phyloP scores from a whole-genome alignment of 2,329 filamentous ascomycete genomes.

The Monosporascus sp. region DNA sequence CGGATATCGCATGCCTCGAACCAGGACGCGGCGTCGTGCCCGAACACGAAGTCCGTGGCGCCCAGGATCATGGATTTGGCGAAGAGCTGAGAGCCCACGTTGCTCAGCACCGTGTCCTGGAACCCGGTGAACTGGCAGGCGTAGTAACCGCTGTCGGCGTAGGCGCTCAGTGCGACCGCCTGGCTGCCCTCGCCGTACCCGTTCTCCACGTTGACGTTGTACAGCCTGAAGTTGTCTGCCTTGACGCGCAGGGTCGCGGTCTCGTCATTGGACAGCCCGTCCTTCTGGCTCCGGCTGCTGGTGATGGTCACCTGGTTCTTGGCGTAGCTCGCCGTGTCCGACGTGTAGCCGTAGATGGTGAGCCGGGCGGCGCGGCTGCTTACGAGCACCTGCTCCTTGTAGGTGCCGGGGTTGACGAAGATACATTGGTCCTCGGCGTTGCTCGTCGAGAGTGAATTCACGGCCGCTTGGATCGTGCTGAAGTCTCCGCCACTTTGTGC shows the following conservation, averaged over 20 bases:
- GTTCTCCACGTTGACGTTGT: conserved; percentile 53
- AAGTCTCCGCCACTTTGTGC: conserved; percentile 29
- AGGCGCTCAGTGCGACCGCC: conserved; percentile 40
- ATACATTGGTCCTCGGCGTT: conserved; percentile 48
- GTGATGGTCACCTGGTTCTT: conserved; percentile 53
- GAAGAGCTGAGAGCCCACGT: conserved; percentile 42
- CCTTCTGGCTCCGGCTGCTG: conserved; percentile 39
- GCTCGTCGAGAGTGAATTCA: conserved; percentile 49
- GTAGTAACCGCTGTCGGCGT: conserved; percentile 40
- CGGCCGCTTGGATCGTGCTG: conserved; percentile 45
- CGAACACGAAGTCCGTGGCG: conserved; percentile 45
- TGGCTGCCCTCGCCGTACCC: conserved; percentile 38
- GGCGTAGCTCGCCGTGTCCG: conserved; percentile 44
- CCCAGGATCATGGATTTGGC: conserved; percentile 38
- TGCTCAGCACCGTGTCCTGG: conserved; percentile 44
- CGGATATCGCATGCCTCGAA: conserved; percentile 37
- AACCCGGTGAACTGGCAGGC: conserved; percentile 38
- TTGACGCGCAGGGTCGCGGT: conserved; percentile 40
- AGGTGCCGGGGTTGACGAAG: conserved; percentile 56
- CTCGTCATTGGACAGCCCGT: conserved; percentile 45
- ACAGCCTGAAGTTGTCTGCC: conserved; percentile 49
- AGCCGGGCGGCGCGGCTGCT: conserved; percentile 40
- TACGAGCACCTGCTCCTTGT: conserved; percentile 55
- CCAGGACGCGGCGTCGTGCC: conserved; percentile 35
- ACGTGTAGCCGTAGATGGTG: conserved; percentile 54